phyloP scores from a whole-genome alignment of 345 rosid species.

The Salix dunnii region DNA sequence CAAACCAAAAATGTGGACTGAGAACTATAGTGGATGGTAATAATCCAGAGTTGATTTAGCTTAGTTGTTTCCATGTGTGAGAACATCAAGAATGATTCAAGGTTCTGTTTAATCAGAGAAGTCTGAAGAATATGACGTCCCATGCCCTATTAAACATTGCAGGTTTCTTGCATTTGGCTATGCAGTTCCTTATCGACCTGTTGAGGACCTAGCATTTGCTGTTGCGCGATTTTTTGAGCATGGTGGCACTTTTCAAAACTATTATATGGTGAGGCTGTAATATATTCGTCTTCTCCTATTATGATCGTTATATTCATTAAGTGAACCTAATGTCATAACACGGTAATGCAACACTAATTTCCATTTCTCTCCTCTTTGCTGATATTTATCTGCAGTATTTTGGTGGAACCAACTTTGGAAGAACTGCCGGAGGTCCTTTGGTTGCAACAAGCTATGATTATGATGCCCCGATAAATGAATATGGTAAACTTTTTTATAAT shows the following conservation, averaged over 20 bases:
- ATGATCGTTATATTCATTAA: neutral
- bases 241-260: conserved; percentile 66
- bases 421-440: conserved; percentile 66
- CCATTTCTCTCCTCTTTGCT: neutral
- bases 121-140: neutral
- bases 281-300: neutral
- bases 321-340: neutral
- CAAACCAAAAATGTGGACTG: conserved; percentile 97
- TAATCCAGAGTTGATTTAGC: neutral
- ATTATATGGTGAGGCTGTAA: conserved; percentile 49
- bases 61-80: neutral
- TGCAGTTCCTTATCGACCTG: conserved; percentile 60
- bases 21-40: conserved; percentile 88
- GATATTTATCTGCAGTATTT: conserved; percentile 45
- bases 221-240: conserved; percentile 58
- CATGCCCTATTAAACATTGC: neutral
- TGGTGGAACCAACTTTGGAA: conserved; percentile 69
- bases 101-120: neutral
- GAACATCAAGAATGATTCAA: neutral
- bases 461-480: conserved; percentile 72
- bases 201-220: conserved; percentile 66
- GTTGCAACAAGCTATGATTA: conserved; percentile 67
- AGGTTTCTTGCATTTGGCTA: conserved; percentile 66
- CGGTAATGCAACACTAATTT: neutral
- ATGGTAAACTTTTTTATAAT: conserved; percentile 33